A percentile compares a stretch with the other conserved stretches of the same genome.
Evolutionary conservation across 108 stramenopile species (phyloP).

Genomic region (Heterococcus sp.): DNA sequence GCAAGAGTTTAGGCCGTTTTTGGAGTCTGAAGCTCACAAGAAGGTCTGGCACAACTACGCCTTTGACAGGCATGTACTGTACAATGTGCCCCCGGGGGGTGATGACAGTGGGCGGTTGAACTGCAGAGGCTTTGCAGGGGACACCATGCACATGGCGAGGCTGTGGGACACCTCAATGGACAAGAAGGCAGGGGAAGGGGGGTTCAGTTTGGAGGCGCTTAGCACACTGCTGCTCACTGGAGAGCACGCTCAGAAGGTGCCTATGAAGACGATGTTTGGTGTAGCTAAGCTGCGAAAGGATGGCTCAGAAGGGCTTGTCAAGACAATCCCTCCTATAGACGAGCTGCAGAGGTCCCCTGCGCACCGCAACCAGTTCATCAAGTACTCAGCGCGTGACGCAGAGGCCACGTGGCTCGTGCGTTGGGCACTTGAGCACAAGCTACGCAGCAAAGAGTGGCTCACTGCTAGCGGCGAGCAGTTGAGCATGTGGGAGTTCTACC

Average conservation of each 20-base stretch:
- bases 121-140: conserved; percentile 64
- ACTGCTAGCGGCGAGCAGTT: conserved; percentile 24
- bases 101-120: conserved; percentile 16
- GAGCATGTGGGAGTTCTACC: conserved; percentile 85
- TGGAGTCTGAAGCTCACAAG: conserved; percentile 66
- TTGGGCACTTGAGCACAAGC: conserved; percentile 52
- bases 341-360: conserved; percentile 73
- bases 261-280: conserved; percentile 83
- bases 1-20: conserved; percentile 77
- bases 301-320: conserved; percentile 71
- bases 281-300: conserved; percentile 72
- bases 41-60: conserved; percentile 98
- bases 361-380: conserved; percentile 72
- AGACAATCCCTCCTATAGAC: conserved; percentile 76
- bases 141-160: conserved; percentile 99
- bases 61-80: conserved; percentile 96
- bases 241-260: conserved; percentile 61
- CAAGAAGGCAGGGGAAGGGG: conserved; percentile 52
- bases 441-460: conserved; percentile 67
- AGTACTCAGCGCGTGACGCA: conserved; percentile 83
- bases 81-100: conserved; percentile 64
- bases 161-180: conserved; percentile 75
- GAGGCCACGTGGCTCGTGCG: conserved; percentile 76
- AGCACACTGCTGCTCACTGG: conserved; percentile 45
- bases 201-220: conserved; percentile 83